Evolutionary conservation across 306 rosid species (phyloP), one percentile per base, ranked within the genome.

Genomic region (Benincasa hispida): DNA sequence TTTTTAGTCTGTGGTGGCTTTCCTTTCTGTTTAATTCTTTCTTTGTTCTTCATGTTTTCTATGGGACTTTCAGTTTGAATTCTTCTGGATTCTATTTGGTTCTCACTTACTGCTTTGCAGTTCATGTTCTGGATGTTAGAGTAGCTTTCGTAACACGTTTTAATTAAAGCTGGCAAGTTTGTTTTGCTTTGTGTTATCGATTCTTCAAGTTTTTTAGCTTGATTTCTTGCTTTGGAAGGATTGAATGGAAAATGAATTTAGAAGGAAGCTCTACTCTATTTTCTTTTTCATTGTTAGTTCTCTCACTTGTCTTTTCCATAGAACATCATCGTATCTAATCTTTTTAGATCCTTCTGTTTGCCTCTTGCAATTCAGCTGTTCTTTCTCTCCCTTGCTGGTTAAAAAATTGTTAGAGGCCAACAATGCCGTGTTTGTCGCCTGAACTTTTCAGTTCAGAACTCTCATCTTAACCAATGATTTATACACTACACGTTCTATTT

Each of bases 101-200:
- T 39, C 54, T 68, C 34, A 24, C 51, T 37, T 56, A 37, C 45
- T 37, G 11, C 74, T 41, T 66, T 50, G 55, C 12, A n/a, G 50
- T 67, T 21, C 74, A 66, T 67, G 74, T 39, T 67, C 74, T 67
- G 7, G 74, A 22, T 35, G 73, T n/a, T 66, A 66, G 73, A 37
- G 72, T 27, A 18, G 35, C 66, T 27, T 32, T 35, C 28, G 1
- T 19, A 34, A 62, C 18, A 5, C 34, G 70, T 37, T 19, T 66
- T 27, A 10, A 5, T 39, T n/a, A 13, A 66, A 21, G 73, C 22
- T 6, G 28, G 51, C 45, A 4, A 30, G 70, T 34, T 12, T 18
- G 39, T 32, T 17, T 61, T 62, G 69, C 69, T 7, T 24, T 62
- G 21, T 69, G 6, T 69, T 25, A 2, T 42, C 34, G 15, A 42